Base-by-base conservation (phyloP, 1,139 yeast species). In the Pichia sp. region DNA sequence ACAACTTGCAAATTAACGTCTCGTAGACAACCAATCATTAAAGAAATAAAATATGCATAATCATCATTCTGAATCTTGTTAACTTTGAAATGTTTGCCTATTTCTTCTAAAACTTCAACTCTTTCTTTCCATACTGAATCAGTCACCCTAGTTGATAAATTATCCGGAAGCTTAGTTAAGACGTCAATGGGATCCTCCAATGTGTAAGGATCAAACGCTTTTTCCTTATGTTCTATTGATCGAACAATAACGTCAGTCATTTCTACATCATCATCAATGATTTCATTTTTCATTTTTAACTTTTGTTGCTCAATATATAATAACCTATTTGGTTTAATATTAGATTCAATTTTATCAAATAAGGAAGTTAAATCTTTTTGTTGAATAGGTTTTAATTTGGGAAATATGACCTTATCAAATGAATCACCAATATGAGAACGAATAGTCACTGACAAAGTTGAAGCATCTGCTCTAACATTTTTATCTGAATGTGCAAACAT, bases 1-100 rank as follows among this genome's bases (percentile, higher is more conserved):
- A 87, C 96, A 12, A 87, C 96, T 62, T 84, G 92, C 45, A 90
- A 74, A 61, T 94, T 94, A 3, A 94, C 95, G 66, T 92, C 99
- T 58, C 81, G 85, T 65, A 90, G 72, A 52, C 90, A 78, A 53
- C 80, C 83, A n/a, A 83, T 78, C 54, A 87, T 71, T 2, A 73
- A 62, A 48, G 81, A 68, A 23, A 82, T 66, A 12, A 90, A 62
- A 2, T 75, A 81, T 5, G 74, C 56, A 60, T 82, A 89, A 59
- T 90, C 96, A n/a, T 77, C 80, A 47, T 78, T 76, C 37, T 52
- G 52, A 42, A 78, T 62, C 49, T 71, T 75, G 36, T 78, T 66
- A 4, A 68, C 72, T 40, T 67, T 65, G 38, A 87, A 68, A 10
- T 70, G 66, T 6, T 71, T 71, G 28, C 70, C 66, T 2, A 83